A percentile compares a stretch with the other conserved stretches of the same genome.
Conservation (phyloP, 495 filamentous ascomycete genomes). For the Podospora comata region DNA sequence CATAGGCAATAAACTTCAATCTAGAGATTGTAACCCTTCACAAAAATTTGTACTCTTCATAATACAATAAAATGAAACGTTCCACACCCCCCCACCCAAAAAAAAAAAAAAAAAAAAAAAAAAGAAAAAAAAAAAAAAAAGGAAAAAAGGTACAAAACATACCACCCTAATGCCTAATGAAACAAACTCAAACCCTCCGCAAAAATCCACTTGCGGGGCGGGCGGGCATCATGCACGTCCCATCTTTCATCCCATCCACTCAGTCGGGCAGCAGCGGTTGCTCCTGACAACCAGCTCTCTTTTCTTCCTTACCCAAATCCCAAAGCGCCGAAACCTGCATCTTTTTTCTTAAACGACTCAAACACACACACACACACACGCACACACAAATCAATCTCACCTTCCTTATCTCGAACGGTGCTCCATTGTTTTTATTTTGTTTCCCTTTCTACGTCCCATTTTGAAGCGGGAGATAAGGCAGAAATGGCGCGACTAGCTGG, state of each 20-base stretch:
- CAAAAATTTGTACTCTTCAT: too few species aligned
- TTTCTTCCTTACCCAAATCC: neutral
- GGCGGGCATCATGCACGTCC: neutral
- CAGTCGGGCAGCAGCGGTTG: neutral
- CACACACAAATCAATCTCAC: neutral
- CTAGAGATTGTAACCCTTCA: too few species aligned
- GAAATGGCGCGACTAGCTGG: constrained; percentile 19
- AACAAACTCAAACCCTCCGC: too few species aligned
- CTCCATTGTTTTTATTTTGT: neutral
- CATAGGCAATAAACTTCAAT: too few species aligned
- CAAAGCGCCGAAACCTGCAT: neutral
- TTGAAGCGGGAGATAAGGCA: neutral
- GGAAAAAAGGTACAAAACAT: neutral
- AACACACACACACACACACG: too few species aligned
- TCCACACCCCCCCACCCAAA: too few species aligned
- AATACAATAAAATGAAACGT: too few species aligned
- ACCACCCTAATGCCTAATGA: neutral
- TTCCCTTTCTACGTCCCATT: neutral
- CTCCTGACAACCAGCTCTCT: constrained; percentile 7
- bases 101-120: too few species aligned
- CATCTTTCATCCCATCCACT: neutral
- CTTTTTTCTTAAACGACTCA: neutral
- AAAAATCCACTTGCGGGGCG: too few species aligned
- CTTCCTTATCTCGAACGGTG: neutral
- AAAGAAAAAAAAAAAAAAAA: too few species aligned